These are phyloP conservation scores for Lactarius sanguifluus DNA, from an alignment of 768 basidiomycete genomes.

Conservation along the genomic window DNA sequence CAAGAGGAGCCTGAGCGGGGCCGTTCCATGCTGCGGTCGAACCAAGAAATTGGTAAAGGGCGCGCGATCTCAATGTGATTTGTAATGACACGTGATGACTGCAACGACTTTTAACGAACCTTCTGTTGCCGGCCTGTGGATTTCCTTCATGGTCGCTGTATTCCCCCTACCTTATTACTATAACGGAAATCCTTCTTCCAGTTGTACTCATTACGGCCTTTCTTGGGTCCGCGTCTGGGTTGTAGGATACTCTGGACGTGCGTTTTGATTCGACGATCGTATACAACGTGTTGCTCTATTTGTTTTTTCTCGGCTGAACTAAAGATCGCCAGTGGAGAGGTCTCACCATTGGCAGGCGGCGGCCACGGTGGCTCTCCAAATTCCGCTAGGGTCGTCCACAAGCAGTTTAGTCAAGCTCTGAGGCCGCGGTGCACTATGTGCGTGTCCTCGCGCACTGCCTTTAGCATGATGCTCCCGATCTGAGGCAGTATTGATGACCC, in stretches of 20 bases:
- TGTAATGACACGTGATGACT: slow-evolving; percentile 23
- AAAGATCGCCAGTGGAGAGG: slow-evolving; percentile 10
- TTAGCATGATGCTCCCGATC: slow-evolving; percentile 14
- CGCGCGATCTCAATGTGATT: slow-evolving; percentile 81
- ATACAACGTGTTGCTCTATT: slow-evolving; percentile 18
- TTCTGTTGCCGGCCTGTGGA: slow-evolving; percentile 16
- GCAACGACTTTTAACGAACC: slow-evolving; percentile 17
- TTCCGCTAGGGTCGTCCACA: slow-evolving; percentile 1
- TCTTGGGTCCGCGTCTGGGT: slow-evolving; percentile 6
- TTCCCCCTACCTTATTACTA: slow-evolving; percentile 22
- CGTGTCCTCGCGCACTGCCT: slow-evolving; percentile 12
- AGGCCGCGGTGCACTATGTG: slow-evolving; percentile 2
- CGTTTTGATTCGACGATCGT: slow-evolving; percentile 16
- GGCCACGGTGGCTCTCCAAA: slow-evolving; percentile 15
- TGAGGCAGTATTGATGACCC: slow-evolving; percentile 16
- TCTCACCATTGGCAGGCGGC: slow-evolving; percentile 20
- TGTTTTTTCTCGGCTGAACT: slow-evolving; percentile 24
- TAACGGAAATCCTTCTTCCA: slow-evolving; percentile 12
- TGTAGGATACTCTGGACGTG: slow-evolving; percentile 18
- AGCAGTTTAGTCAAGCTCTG: slow-evolving; percentile 12
- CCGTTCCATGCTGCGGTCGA: slow-evolving; percentile 61
- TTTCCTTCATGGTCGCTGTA: slow-evolving; percentile 17
- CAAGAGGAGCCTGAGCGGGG: slow-evolving; percentile 54
- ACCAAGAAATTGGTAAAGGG: slow-evolving; percentile 63
- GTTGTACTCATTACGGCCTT: slow-evolving; percentile 5